These are phyloP conservation scores for Chytridium lagenaria DNA, from an alignment of 371 early-diverging fungal species.

Conservation along the genomic window DNA sequence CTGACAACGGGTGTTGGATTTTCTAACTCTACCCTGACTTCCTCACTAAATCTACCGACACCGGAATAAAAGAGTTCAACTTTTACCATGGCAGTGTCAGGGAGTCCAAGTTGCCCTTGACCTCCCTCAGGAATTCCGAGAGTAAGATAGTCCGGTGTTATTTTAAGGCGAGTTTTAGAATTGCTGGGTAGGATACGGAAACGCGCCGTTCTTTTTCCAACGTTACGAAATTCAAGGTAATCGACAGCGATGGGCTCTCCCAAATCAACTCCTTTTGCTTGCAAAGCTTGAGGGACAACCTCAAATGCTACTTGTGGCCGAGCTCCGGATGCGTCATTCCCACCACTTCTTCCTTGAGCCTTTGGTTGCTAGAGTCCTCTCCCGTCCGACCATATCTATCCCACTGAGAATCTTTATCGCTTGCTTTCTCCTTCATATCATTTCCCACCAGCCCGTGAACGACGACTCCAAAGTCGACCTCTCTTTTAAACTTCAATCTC, in stretches of 20 bases:
- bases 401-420: background rate
- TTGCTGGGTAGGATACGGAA: background rate
- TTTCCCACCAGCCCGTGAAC: conserved; percentile 16
- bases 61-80: conserved; percentile 20
- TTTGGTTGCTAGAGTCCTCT: background rate
- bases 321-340: no score
- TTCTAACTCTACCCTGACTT: conserved; percentile 25
- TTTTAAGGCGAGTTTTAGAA: background rate
- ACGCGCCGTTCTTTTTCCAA: conserved; percentile 1
- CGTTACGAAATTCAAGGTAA: conserved; percentile 12
- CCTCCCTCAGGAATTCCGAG: conserved; percentile 18
- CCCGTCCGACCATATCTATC: background rate
- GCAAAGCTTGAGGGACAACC: background rate
- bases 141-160: conserved; percentile 23
- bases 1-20: conserved; percentile 3
- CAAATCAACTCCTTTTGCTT: background rate
- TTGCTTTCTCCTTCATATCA: background rate
- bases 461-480: conserved; percentile 44
- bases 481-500: conserved; percentile 30
- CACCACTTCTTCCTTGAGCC: no score
- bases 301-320: no score
- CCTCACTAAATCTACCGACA: conserved; percentile 13
- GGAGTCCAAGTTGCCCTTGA: conserved; percentile 7
- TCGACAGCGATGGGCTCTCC: conserved; percentile 6
- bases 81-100: conserved; percentile 2